These are phyloP conservation scores for Penicilliopsis zonata DNA, from an alignment of 495 filamentous ascomycete genomes.

Conservation along the genomic window DNA sequence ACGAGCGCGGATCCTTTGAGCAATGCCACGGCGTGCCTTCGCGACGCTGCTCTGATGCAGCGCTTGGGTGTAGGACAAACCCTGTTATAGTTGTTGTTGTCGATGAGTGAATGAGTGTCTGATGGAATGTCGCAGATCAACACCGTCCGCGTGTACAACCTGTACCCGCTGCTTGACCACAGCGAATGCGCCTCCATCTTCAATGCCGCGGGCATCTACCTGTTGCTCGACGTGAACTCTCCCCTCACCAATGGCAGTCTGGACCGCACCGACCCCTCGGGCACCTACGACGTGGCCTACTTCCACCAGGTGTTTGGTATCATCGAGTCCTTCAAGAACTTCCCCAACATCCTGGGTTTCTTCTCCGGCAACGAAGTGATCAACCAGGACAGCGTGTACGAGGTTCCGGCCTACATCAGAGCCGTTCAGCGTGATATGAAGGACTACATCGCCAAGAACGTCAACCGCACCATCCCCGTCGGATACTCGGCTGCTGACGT, in stretches of 20 bases:
- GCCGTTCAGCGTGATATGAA: slow-evolving; percentile 75
- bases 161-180: slow-evolving; percentile 74
- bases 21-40: slow-evolving; percentile 61
- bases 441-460: slow-evolving; percentile 70
- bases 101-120: no score
- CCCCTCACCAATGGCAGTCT: slow-evolving; percentile 69
- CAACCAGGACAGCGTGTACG: slow-evolving; percentile 42
- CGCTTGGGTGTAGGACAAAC: slow-evolving; percentile 44
- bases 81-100: no score
- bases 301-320: slow-evolving; percentile 77
- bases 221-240: slow-evolving; percentile 77
- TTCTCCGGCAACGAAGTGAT: slow-evolving; percentile 94
- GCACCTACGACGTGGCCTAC: slow-evolving; percentile 64
- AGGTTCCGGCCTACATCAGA: slow-evolving; percentile 30
- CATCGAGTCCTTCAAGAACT: slow-evolving; percentile 89
- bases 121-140: slow-evolving; percentile 44
- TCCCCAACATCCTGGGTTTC: slow-evolving; percentile 83
- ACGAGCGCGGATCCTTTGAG: slow-evolving; percentile 61
- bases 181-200: slow-evolving; percentile 85
- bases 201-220: slow-evolving; percentile 70
- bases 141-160: slow-evolving; percentile 88
- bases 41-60: slow-evolving; percentile 91
- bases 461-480: slow-evolving; percentile 59
- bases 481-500: slow-evolving; percentile 96
- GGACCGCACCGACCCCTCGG: slow-evolving; percentile 51